Conservation (phyloP, 1,284 basidiomycete genomes). For the Athelia psychrophila region DNA sequence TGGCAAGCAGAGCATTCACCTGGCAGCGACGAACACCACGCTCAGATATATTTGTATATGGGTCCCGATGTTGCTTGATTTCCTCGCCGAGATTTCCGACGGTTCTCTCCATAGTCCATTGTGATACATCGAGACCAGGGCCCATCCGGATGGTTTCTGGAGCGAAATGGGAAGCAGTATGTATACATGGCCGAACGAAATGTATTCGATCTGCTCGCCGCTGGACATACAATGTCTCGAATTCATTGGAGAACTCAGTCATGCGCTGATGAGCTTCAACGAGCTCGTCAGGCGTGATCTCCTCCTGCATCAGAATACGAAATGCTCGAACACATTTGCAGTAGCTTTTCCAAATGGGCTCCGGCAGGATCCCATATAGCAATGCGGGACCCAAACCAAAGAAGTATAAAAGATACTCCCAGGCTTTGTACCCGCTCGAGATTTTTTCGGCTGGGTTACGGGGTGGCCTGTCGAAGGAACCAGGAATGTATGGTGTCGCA, state of each 20-base stretch:
- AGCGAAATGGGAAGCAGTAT: conserved; percentile 21
- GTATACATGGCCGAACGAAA: conserved; percentile 27
- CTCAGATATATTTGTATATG: conserved; percentile 18
- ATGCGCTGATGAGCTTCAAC: conserved; percentile 11
- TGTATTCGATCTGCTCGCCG: conserved; percentile 23
- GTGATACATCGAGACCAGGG: conserved; percentile 9
- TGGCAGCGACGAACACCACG: conserved; percentile 9
- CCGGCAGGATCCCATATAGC: conserved; percentile 24
- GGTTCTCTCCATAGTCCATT: conserved; percentile 22
- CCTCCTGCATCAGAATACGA: conserved; percentile 17
- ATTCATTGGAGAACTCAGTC: conserved; percentile 20
- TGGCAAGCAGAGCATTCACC: conserved; percentile 15
- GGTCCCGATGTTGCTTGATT: conserved; percentile 17
- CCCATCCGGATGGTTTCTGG: conserved; percentile 23
- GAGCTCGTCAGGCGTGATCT: conserved; percentile 13
- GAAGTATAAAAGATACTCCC: conserved; percentile 32
- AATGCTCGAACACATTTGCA: conserved; percentile 22
- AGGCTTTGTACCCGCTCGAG: conserved; percentile 36
- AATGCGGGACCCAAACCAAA: conserved; percentile 36
- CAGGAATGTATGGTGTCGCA: conserved; percentile 21
- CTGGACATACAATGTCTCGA: conserved; percentile 24
- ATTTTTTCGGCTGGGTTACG: conserved; percentile 35
- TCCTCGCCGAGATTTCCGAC: conserved; percentile 20
- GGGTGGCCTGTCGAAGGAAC: conserved; percentile 31
- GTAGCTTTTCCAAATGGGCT: conserved; percentile 18